Evolutionary conservation across 495 filamentous ascomycete genomes (phyloP).

Genomic region (Penicillium longicatenatum): DNA sequence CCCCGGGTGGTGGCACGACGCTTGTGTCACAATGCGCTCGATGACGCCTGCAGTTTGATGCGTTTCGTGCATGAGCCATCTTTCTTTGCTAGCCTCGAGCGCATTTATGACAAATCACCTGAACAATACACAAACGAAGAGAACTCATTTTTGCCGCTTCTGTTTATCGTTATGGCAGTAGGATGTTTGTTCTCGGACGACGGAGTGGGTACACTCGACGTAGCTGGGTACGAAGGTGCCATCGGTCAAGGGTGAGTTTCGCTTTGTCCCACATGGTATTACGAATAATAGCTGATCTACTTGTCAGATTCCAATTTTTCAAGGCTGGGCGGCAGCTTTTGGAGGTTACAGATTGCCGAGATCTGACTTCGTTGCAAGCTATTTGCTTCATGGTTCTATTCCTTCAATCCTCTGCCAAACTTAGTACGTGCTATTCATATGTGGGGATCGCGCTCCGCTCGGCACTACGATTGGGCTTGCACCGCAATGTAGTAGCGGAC

Average conservation of each 20-base stretch:
- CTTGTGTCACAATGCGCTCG: slow-evolving; percentile 75
- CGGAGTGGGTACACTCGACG: slow-evolving; percentile 47
- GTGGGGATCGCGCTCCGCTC: slow-evolving; percentile 88
- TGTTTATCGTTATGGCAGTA: slow-evolving; percentile 82
- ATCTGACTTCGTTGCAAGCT: slow-evolving; percentile 80
- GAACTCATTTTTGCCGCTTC: slow-evolving; percentile 76
- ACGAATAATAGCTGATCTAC: slow-evolving; percentile 5
- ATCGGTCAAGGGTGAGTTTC: slow-evolving; percentile 76
- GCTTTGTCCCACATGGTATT: not conserved
- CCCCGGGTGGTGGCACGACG: slow-evolving; percentile 63
- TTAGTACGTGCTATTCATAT: slow-evolving; percentile 92
- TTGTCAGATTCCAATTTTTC: slow-evolving; percentile 78
- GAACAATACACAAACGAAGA: slow-evolving; percentile 75
- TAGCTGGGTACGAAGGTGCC: slow-evolving; percentile 66
- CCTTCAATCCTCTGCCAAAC: slow-evolving; percentile 84
- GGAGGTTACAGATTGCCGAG: slow-evolving; percentile 90
- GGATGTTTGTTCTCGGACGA: slow-evolving; percentile 77
- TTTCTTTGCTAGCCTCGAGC: slow-evolving; percentile 77
- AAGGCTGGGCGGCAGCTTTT: slow-evolving; percentile 75
- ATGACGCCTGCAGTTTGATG: slow-evolving; percentile 81
- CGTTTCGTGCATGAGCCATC: slow-evolving; percentile 86
- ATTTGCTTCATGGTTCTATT: slow-evolving; percentile 93
- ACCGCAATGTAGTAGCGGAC: slow-evolving; percentile 72
- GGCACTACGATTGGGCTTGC: slow-evolving; percentile 82
- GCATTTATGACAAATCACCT: slow-evolving; percentile 71